Evolutionary conservation across 257 asterid species (phyloP), one percentile per base, ranked within the genome.

Genomic region (Scutellaria galericulata): DNA sequence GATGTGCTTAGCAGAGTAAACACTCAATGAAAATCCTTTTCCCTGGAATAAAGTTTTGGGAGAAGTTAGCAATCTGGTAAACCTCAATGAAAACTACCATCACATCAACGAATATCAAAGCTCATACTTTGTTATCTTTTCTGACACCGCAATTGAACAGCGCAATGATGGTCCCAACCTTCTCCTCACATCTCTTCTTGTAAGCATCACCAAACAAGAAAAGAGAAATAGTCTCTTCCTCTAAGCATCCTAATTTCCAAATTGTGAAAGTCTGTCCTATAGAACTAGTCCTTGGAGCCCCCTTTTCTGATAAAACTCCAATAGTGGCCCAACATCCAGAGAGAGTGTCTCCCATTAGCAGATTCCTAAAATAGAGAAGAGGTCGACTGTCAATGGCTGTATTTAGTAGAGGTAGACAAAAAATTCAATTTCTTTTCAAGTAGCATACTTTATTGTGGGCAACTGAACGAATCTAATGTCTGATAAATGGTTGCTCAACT

Each of bases 171-270:
- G 85, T 76, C 55, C 98, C 99, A 3, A 83, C 72, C 81, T 84
- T 87, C 78, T 84, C 97, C 9, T 86, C 86, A 67, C 83, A 53
- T 71, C 75, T 82, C 75, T 82, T 92, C 84, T 87, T 75, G 77
- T 88, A 92, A 73, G 98, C 97, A 75, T 95, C 97, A 3, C 97
- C 99, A 85, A 95, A 95, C 85, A 92, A 79, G 82, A 95, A 95
- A 66, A 92, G 80, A 64, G 99, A 86, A 66, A 86, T 18, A 50
- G 81, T 57, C 40, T 80, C 80, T 68, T 87, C 97, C 77, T 85
- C 88, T 79, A 92, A 84, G 81, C 90, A 86, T 5, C 98, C 90
- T 13, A 95, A 40, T 85, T 88, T 92, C 97, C 97, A 95, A 60
- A 90, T 90, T 24, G 86, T 80, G 46, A 82, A 92, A 12, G 84